These are phyloP conservation scores for Pseudogymnoascus sp. DNA, from an alignment of 2,329 filamentous ascomycete genomes.

Conservation along the genomic window DNA sequence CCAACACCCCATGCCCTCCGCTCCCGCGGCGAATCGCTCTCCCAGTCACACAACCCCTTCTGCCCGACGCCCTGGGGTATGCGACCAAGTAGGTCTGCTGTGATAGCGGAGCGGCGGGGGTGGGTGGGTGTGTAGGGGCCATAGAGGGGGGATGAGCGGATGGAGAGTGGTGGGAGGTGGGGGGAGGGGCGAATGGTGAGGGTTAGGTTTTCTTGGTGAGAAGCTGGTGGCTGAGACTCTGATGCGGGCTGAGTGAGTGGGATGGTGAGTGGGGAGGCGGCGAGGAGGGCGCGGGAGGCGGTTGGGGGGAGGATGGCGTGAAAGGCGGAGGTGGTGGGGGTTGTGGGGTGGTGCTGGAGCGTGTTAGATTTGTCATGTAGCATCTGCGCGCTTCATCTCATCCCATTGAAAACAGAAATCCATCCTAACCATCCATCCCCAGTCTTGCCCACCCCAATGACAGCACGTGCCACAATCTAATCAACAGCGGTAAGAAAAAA, in stretches of 20 bases:
- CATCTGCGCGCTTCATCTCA: neutral
- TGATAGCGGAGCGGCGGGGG: constrained; percentile 16
- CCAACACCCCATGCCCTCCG: constrained; percentile 7
- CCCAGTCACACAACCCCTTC: constrained; percentile 25
- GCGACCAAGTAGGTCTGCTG: constrained; percentile 14
- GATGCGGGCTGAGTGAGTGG: neutral
- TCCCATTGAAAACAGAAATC: neutral
- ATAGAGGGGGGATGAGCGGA: constrained; percentile 17
- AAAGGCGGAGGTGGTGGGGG: constrained; percentile 2
- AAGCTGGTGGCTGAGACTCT: neutral
- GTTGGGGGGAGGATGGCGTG: constrained; percentile 14
- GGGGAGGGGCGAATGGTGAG: neutral
- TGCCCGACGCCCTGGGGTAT: constrained; percentile 11
- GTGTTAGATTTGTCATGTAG: neutral
- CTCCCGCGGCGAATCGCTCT: constrained; percentile 17
- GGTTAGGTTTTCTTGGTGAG: neutral
- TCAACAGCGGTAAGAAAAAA: neutral
- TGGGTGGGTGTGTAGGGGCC: constrained; percentile 21
- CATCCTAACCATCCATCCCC: neutral
- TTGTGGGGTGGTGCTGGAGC: neutral
- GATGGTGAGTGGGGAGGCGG: constrained; percentile 16
- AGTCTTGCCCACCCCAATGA: neutral
- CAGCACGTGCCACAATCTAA: neutral
- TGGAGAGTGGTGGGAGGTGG: neutral
- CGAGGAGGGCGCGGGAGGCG: constrained; percentile 16